Base-by-base conservation (phyloP, 129 eudicot species). In the Cynara cardunculus region DNA sequence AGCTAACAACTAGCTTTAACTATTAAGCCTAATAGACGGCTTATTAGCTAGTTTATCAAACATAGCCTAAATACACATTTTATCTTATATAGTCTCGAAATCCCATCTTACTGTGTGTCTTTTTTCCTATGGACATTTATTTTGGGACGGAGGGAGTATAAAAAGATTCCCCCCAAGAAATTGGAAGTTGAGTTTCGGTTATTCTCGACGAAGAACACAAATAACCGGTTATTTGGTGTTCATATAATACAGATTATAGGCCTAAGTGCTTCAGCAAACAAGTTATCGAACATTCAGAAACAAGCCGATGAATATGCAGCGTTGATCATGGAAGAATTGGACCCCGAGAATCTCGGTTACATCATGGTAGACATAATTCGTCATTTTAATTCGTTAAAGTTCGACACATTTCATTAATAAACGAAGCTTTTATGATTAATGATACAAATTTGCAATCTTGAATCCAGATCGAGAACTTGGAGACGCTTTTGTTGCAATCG, bases 291-390 rank as follows among this genome's bases (percentile, higher is more conserved):
- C 64, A 88, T 90, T 37, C 86, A 86, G 37, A 83, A 86, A 74
- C 77, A 85, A 32, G 88, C 92, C 0, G 92, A 88, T 37, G 95
- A 90, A 78, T 90, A 90, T 18, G 95, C 95, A 9, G 89, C 89
- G 16, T 80, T 90, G 80, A 90, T 90, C 78, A 88, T 90, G 95
- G 92, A 90, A 80, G 95, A 90, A 79, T 88, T 90, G 30, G 95
- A 90, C 78, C 95, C 92, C 22, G 83, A 83, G 21, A 83, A 89
- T 80, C 87, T 84, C 13, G 93, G 91, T 46, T 89, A 83, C 77
- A 88, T 91, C 75, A 86, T 84, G 88, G 89, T 91, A 65, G 3
- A 77, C 72, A 26, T 46, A 22, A 26, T 61, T 28, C 19, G 28
- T 71, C 37, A 31, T 71, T 68, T 39, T 32, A 75, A 25, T 11